Conservation (phyloP, 2,329 filamentous ascomycete genomes). For the Phialophora macrospora region DNA sequence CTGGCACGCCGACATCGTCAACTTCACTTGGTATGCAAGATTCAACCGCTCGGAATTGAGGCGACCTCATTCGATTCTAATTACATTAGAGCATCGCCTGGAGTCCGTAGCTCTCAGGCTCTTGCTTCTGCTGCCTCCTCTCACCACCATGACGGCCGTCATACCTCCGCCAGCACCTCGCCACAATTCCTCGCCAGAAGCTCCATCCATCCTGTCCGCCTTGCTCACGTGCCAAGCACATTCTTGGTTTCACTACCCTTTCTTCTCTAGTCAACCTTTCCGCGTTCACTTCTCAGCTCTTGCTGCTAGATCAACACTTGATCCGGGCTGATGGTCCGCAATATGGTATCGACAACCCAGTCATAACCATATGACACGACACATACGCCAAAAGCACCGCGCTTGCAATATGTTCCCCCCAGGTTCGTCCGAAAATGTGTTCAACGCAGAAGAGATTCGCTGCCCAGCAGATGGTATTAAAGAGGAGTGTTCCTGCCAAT, state of each 20-base stretch:
- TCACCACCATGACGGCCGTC: neutral
- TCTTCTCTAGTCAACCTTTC: no score
- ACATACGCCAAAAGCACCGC: conserved; percentile 23
- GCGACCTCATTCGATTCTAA: conserved; percentile 2
- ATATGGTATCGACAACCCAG: neutral
- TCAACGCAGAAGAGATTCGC: neutral
- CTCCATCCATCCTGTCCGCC: neutral
- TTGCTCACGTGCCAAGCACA: neutral
- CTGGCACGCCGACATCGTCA: no score
- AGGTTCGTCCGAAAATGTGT: neutral
- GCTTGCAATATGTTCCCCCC: conserved; percentile 19
- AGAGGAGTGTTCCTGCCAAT: conserved; percentile 10
- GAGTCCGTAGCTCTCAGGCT: conserved; percentile 14
- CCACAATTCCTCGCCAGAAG: no score
- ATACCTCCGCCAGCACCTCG: neutral
- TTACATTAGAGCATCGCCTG: conserved; percentile 21
- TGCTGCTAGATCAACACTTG: neutral
- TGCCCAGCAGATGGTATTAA: conserved; percentile 7
- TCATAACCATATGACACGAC: conserved; percentile 3
- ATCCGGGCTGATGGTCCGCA: neutral
- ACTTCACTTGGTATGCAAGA: no score
- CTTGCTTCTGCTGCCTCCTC: conserved; percentile 2
- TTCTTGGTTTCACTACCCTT: neutral
- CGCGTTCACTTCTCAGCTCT: neutral
- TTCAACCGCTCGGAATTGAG: neutral